Conservation (phyloP, 352 stramenopile species). For the Thalassiosira oceanica region DNA sequence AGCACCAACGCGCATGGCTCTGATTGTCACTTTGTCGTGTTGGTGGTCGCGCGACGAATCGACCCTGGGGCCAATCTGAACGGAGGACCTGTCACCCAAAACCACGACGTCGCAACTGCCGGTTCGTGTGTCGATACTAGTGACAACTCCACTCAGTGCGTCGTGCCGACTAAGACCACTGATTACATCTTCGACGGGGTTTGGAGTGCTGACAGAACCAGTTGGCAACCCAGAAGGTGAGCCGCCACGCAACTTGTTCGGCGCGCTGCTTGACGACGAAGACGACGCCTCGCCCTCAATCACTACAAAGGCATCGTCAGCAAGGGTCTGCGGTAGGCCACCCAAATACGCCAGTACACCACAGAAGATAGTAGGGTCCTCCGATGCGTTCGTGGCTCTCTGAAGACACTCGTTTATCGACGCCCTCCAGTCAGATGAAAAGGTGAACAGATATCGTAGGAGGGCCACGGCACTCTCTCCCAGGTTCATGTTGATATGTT, state of each 20-base stretch:
- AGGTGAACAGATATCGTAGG: slow-evolving; percentile 64
- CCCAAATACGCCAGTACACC: slow-evolving; percentile 70
- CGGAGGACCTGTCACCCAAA: slow-evolving; percentile 24
- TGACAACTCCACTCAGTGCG: slow-evolving; percentile 70
- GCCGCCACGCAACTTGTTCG: slow-evolving; percentile 29
- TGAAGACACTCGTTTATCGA: slow-evolving; percentile 56
- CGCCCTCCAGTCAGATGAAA: slow-evolving; percentile 50
- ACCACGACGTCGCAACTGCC: slow-evolving; percentile 78
- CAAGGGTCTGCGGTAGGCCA: slow-evolving; percentile 48
- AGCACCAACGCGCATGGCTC: slow-evolving; percentile 46
- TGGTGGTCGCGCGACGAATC: background rate
- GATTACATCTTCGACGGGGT: slow-evolving; percentile 68
- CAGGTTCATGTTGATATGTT: no score
- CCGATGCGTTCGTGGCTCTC: slow-evolving; percentile 19
- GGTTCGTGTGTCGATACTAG: slow-evolving; percentile 66
- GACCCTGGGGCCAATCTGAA: slow-evolving; percentile 9
- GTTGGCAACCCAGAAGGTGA: slow-evolving; percentile 7
- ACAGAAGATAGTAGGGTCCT: slow-evolving; percentile 18
- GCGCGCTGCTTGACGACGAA: slow-evolving; percentile 28
- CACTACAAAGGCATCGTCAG: slow-evolving; percentile 62
- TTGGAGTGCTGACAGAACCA: slow-evolving; percentile 49
- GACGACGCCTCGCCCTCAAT: slow-evolving; percentile 61
- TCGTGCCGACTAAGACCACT: slow-evolving; percentile 60
- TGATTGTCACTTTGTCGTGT: slow-evolving; percentile 30
- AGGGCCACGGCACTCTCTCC: slow-evolving; percentile 59